Evolutionary conservation across 1,284 basidiomycete genomes (phyloP).

Genomic region (Sphagnurus paluster): DNA sequence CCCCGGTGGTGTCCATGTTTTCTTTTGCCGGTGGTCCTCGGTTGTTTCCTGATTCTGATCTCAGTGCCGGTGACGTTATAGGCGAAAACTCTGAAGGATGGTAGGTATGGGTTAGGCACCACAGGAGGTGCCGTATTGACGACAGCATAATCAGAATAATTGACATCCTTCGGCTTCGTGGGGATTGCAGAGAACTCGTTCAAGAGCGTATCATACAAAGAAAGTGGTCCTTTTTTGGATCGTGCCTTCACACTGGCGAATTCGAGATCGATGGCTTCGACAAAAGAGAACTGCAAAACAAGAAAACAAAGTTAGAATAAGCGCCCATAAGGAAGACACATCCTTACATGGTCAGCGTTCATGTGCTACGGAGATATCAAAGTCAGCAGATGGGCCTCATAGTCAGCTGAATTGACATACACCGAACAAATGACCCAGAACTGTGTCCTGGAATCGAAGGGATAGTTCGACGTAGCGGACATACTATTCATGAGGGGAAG

Average conservation of each 20-base stretch:
- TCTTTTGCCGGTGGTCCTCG: constrained; percentile 31
- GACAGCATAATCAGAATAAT: constrained; percentile 70
- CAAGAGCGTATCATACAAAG: constrained; percentile 51
- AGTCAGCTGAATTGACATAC: constrained; percentile 40
- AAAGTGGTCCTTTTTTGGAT: constrained; percentile 10
- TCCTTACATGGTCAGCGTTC: constrained; percentile 73
- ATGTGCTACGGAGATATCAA: constrained; percentile 50
- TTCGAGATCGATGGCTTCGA: constrained; percentile 56
- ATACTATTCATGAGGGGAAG: constrained; percentile 55
- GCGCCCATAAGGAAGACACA: constrained; percentile 7
- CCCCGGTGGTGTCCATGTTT: constrained; percentile 50
- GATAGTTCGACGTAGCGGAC: constrained; percentile 82
- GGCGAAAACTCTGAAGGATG: constrained; percentile 80
- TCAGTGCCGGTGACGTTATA: constrained; percentile 63
- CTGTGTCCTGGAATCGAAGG: constrained; percentile 86
- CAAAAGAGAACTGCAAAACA: constrained; percentile 62
- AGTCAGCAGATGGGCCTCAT: constrained; percentile 11
- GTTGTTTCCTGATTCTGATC: constrained; percentile 23
- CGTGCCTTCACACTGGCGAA: constrained; percentile 32
- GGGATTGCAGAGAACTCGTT: constrained; percentile 60
- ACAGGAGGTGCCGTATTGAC: constrained; percentile 81
- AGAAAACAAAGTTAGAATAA: constrained; percentile 12
- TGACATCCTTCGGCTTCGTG: constrained; percentile 48
- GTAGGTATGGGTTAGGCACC: constrained; percentile 86
- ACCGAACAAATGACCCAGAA: constrained; percentile 88